These are phyloP conservation scores for Monilinia laxa DNA, from an alignment of 2,329 filamentous ascomycete species.

Conservation along the genomic window DNA sequence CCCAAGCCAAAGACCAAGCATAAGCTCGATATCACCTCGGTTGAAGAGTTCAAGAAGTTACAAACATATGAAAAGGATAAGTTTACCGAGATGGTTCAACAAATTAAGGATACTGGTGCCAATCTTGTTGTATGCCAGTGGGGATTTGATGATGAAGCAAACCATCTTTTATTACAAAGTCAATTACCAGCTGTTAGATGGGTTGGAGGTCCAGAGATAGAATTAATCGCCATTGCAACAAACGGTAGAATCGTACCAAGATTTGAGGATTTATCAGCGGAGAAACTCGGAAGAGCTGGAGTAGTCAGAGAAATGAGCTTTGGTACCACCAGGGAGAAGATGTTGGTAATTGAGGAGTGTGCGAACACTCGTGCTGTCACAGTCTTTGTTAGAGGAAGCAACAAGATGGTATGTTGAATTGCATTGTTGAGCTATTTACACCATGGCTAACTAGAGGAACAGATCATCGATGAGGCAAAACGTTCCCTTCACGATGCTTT, in stretches of 20 bases:
- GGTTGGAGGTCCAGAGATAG: conserved; percentile 97
- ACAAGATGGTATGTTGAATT: conserved; percentile 81
- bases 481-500: conserved; percentile 95
- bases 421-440: not conserved
- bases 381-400: conserved; percentile 93
- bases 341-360: conserved; percentile 99
- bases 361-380: conserved; percentile 97
- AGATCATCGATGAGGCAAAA: conserved; percentile 99
- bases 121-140: conserved; percentile 99
- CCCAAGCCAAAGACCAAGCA: conserved; percentile 99
- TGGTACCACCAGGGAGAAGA: conserved; percentile 97
- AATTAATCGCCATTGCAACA: conserved; percentile 96
- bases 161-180: conserved; percentile 95
- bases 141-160: conserved; percentile 99
- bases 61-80: conserved; percentile 95
- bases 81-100: conserved; percentile 97
- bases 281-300: conserved; percentile 89
- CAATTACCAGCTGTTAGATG: conserved; percentile 92
- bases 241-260: conserved; percentile 96
- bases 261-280: conserved; percentile 88
- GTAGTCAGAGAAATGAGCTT: conserved; percentile 94
- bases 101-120: conserved; percentile 95
- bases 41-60: conserved; percentile 97
- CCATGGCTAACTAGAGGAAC: conserved; percentile 33
- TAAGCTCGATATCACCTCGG: conserved; percentile 93